These are phyloP conservation scores for Polytolypa hystricis DNA, from an alignment of 2,329 filamentous ascomycete genomes.

Conservation along the genomic window DNA sequence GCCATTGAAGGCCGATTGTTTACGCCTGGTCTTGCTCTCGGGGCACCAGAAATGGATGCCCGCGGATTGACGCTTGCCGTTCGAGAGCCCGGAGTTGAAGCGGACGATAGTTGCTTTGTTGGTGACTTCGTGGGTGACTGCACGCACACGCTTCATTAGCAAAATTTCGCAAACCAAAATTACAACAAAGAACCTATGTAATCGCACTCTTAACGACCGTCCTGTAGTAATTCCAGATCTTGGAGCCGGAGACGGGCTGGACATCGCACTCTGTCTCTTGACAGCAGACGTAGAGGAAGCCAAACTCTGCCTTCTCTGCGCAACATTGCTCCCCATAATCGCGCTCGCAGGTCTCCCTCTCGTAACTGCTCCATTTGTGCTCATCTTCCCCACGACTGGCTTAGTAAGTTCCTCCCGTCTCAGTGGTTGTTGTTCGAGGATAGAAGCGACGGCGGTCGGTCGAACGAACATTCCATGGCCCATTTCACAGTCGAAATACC, in stretches of 20 bases:
- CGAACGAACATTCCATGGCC: conserved; percentile 78
- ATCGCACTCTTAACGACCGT: conserved; percentile 29
- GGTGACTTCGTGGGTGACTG: conserved; percentile 71
- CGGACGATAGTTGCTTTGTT: conserved; percentile 56
- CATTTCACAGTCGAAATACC: conserved; percentile 72
- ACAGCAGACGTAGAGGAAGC: conserved; percentile 41
- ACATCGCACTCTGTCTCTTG: conserved; percentile 58
- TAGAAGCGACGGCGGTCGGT: conserved; percentile 53
- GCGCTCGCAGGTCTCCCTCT: conserved; percentile 34
- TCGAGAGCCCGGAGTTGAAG: conserved; percentile 47
- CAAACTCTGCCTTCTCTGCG: conserved; percentile 33
- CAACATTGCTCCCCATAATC: conserved; percentile 22
- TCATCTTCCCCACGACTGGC: conserved; percentile 18
- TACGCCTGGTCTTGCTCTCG: conserved; percentile 47
- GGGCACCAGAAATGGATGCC: conserved; percentile 26
- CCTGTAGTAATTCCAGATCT: conserved; percentile 36
- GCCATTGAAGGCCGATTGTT: conserved; percentile 55
- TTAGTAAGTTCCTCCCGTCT: conserved; percentile 11
- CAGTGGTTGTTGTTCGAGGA: conserved; percentile 31
- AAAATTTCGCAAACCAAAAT: too few species aligned
- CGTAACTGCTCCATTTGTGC: conserved; percentile 16
- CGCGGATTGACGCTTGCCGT: conserved; percentile 39
- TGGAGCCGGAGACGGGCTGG: conserved; percentile 60
- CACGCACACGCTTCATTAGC: too few species aligned
- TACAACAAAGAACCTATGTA: too few species aligned